Conservation (phyloP, 2,329 filamentous ascomycete species). For the Neodidymelliopsis sp. region DNA sequence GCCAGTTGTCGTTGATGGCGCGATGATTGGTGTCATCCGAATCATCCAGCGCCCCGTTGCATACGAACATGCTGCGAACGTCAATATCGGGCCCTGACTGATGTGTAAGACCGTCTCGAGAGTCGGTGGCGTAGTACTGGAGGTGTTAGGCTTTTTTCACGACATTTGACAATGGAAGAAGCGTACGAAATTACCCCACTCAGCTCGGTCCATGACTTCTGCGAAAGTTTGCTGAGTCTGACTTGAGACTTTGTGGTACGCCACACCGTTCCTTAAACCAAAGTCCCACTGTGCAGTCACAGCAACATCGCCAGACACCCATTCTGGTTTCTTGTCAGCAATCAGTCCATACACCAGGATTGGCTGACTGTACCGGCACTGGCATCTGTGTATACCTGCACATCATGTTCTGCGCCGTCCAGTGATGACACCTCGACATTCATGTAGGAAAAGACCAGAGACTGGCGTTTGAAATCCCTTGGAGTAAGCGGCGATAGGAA, state of each 20-base stretch:
- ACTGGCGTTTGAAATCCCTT: slow-evolving; percentile 79
- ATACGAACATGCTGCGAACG: slow-evolving; percentile 67
- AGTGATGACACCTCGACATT: slow-evolving; percentile 73
- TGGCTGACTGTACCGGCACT: slow-evolving; percentile 64
- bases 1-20: slow-evolving; percentile 76
- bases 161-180: slow-evolving; percentile 73
- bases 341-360: neutral
- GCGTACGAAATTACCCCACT: slow-evolving; percentile 82
- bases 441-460: slow-evolving; percentile 80
- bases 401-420: slow-evolving; percentile 58
- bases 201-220: slow-evolving; percentile 74
- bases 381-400: slow-evolving; percentile 75
- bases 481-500: slow-evolving; percentile 82
- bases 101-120: slow-evolving; percentile 51
- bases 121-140: slow-evolving; percentile 69
- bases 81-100: slow-evolving; percentile 56
- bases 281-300: slow-evolving; percentile 76
- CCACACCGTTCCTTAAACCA: slow-evolving; percentile 71
- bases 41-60: slow-evolving; percentile 70
- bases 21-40: slow-evolving; percentile 70
- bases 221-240: slow-evolving; percentile 71
- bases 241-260: slow-evolving; percentile 70
- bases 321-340: slow-evolving; percentile 62
- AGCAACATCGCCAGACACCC: slow-evolving; percentile 69
- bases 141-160: slow-evolving; percentile 72